Evolutionary conservation across 2,329 filamentous ascomycete species (phyloP).

Genomic region (Aspergillus arachidicola): DNA sequence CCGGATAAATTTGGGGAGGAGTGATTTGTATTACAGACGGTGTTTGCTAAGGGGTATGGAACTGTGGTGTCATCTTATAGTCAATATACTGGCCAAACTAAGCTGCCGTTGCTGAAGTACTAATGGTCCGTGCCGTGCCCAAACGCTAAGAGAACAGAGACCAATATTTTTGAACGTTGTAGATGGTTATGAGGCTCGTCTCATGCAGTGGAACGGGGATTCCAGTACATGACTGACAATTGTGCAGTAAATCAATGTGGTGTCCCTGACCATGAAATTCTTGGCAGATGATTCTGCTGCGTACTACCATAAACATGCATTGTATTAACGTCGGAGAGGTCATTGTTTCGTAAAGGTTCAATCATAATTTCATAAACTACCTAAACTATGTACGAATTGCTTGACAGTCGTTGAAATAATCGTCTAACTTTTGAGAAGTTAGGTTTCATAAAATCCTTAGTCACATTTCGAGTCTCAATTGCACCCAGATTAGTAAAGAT

Average conservation of each 20-base stretch:
- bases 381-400: background rate
- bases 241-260: no score
- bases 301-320: background rate
- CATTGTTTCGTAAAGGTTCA: background rate
- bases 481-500: background rate
- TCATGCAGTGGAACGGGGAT: no score
- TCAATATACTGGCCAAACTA: no score
- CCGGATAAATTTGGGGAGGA: background rate
- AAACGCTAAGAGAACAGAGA: no score
- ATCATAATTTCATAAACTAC: background rate
- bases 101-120: no score
- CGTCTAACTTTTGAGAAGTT: background rate
- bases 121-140: no score
- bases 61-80: no score
- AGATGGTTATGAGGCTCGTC: no score
- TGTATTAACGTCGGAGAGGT: background rate
- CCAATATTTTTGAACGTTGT: no score
- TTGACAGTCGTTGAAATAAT: background rate
- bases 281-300: background rate
- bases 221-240: no score
- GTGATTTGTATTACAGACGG: background rate
- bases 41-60: no score
- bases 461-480: background rate
- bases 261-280: no score
- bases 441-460: background rate